A percentile compares a stretch with the other conserved stretches of the same genome.
Conservation (phyloP, 2,329 filamentous ascomycete genomes). For the Mariannaea elegans region DNA sequence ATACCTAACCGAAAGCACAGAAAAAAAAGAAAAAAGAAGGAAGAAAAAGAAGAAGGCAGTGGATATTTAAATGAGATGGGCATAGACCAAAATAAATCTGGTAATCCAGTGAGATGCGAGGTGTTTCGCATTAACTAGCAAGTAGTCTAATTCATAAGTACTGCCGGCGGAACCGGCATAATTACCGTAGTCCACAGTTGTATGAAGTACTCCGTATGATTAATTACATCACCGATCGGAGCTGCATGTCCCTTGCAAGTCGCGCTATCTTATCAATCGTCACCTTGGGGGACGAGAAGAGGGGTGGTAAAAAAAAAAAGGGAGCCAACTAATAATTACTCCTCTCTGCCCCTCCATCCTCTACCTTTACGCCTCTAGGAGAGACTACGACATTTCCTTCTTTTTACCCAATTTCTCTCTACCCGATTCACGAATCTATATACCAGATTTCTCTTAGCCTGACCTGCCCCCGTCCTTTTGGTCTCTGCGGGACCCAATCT, state of each 20-base stretch:
- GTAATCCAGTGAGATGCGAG: too few relatives aligned
- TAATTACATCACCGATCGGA: constrained; percentile 26
- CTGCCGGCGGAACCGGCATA: too few relatives aligned
- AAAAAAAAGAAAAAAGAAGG: not conserved
- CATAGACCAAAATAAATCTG: too few relatives aligned
- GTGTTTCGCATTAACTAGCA: too few relatives aligned
- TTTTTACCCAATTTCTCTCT: not conserved
- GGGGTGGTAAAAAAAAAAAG: constrained; percentile 29
- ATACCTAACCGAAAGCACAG: too few relatives aligned
- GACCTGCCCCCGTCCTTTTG: not conserved
- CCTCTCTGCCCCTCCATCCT: not conserved
- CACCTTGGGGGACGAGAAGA: constrained; percentile 15
- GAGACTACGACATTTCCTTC: not conserved
- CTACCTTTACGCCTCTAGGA: not conserved
- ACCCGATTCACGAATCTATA: not conserved
- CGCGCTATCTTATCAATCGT: constrained; percentile 38
- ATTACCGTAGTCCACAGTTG: too few relatives aligned
- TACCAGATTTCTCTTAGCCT: too few relatives aligned
- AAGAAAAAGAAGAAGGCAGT: not conserved
- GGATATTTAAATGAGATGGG: too few relatives aligned
- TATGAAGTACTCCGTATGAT: too few relatives aligned
- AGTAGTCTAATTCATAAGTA: too few relatives aligned
- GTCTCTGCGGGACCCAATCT: not conserved
- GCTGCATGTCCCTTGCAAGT: constrained; percentile 29
- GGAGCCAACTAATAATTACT: constrained; percentile 9